Evolutionary conservation across 257 asterid genomes (phyloP).

Genomic region (Nicotiana obtusifolia): DNA sequence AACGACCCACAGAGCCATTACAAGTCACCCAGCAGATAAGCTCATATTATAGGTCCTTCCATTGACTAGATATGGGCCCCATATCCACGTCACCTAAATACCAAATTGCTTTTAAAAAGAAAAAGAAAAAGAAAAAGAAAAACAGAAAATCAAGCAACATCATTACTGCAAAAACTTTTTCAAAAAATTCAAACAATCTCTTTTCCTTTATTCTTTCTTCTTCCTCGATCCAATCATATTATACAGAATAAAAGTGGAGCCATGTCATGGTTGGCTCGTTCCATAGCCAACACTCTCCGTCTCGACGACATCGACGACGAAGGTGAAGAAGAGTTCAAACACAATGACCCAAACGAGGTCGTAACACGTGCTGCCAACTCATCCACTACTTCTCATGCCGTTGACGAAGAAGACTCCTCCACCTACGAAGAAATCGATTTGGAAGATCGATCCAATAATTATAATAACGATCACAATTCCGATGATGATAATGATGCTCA

Average conservation of each 20-base stretch:
- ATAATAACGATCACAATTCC: conserved; percentile 15
- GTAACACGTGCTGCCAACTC: conserved; percentile 3
- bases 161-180: not conserved
- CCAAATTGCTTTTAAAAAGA: not conserved
- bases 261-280: conserved; percentile 96
- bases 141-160: not conserved
- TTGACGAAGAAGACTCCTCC: conserved; percentile 15
- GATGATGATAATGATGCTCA: conserved; percentile 19
- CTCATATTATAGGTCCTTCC: not conserved
- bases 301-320: conserved; percentile 53
- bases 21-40: not conserved
- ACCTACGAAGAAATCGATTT: conserved; percentile 23
- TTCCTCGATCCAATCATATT: conserved; percentile 5
- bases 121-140: not conserved
- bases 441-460: conserved; percentile 25
- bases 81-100: not conserved
- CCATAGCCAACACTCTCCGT: conserved; percentile 72
- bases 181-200: conserved; percentile 1
- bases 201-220: not conserved
- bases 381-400: not conserved
- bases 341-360: conserved; percentile 12
- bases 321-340: not conserved
- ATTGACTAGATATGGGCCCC: not conserved
- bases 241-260: not conserved
- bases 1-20: not conserved